Conservation (phyloP, 768 basidiomycete species). For the Kwoniella dejecticola region DNA sequence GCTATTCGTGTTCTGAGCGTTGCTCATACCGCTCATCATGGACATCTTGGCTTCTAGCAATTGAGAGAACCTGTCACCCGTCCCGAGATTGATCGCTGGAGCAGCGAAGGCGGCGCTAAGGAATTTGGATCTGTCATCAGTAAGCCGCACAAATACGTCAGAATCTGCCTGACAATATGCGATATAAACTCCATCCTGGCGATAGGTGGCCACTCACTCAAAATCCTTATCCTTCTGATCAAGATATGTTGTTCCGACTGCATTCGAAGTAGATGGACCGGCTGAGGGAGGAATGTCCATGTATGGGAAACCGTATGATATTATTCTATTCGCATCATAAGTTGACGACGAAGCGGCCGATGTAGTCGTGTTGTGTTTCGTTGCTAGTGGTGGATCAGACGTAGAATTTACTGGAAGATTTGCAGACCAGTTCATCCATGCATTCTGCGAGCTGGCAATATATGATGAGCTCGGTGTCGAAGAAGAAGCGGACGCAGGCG, state of each 20-base stretch:
- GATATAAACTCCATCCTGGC: not conserved
- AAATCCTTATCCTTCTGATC: not conserved
- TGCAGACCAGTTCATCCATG: slow-evolving; percentile 8
- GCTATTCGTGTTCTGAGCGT: not conserved
- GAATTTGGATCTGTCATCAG: not conserved
- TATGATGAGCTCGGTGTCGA: not conserved
- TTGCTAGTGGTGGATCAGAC: not conserved
- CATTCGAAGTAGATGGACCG: not conserved
- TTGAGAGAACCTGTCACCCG: slow-evolving; percentile 42
- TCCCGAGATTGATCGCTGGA: slow-evolving; percentile 21
- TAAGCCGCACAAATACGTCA: too few relatives aligned
- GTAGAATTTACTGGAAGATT: not conserved
- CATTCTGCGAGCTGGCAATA: slow-evolving; percentile 5
- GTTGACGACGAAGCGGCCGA: not conserved
- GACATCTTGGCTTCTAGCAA: slow-evolving; percentile 41
- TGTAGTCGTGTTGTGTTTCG: not conserved
- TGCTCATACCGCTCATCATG: slow-evolving; percentile 15
- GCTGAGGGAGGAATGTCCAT: not conserved
- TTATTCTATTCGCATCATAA: not conserved
- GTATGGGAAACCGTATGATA: not conserved
- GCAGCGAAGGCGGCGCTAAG: slow-evolving; percentile 14
- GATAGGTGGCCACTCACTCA: slow-evolving; percentile 6
- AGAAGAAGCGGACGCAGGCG: not conserved
- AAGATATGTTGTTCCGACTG: not conserved
- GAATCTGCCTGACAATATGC: not conserved